These are phyloP conservation scores for Trichoderma sp. DNA, from an alignment of 2,329 filamentous ascomycete genomes.

Conservation along the genomic window DNA sequence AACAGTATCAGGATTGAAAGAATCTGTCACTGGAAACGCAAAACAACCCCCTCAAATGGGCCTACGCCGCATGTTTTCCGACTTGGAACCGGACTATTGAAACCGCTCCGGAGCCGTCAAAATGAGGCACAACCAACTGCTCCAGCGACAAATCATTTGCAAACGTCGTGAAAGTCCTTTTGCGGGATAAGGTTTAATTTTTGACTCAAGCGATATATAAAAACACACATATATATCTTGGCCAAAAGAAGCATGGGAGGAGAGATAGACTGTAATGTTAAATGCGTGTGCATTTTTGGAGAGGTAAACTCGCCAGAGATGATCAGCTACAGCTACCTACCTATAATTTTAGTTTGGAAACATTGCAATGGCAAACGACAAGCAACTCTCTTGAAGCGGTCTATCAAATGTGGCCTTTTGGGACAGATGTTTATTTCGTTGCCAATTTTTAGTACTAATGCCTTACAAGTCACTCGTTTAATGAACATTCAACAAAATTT, in stretches of 20 bases:
- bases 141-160: neutral
- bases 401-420: neutral
- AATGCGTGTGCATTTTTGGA: neutral
- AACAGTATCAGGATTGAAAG: neutral
- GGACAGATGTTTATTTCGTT: neutral
- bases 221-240: neutral
- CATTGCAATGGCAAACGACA: neutral
- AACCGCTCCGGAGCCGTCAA: neutral
- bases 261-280: slow-evolving; percentile 1
- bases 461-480: neutral
- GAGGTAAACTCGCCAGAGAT: neutral
- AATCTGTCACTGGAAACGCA: neutral
- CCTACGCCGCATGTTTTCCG: neutral
- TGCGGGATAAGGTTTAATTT: neutral
- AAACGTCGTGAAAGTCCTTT: neutral
- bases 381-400: neutral
- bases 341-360: slow-evolving; percentile 8
- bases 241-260: neutral
- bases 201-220: neutral
- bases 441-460: neutral
- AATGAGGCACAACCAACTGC: neutral
- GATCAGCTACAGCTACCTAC: neutral
- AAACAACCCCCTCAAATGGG: neutral
- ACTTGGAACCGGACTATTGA: neutral
- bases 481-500: neutral